These are phyloP conservation scores for Rhododendron henanense DNA, from an alignment of 148 eudicot species.

Conservation along the genomic window DNA sequence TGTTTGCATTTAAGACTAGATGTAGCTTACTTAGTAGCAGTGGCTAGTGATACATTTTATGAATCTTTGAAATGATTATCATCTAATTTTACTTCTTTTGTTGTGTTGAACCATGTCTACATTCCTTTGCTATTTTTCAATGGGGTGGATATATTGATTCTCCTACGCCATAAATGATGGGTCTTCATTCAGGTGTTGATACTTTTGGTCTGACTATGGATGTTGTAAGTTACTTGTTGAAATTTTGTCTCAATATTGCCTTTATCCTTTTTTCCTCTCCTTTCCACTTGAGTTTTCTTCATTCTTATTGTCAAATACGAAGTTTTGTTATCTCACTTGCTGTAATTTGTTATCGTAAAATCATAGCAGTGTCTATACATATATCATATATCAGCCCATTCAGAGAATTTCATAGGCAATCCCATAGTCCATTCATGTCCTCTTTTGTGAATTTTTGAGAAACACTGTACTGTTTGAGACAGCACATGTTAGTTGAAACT, in stretches of 20 bases:
- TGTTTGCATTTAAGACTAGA: neutral
- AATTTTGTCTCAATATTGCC: neutral
- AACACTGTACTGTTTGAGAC: neutral
- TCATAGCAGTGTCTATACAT: neutral
- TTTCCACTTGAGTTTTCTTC: neutral
- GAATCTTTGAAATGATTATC: conserved; percentile 17
- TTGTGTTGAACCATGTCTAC: conserved; percentile 95
- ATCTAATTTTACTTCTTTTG: conserved; percentile 42
- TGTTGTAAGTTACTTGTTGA: conserved; percentile 61
- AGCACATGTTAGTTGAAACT: neutral
- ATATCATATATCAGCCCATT: neutral
- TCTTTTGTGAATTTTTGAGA: neutral
- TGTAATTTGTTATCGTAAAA: neutral
- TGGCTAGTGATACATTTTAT: neutral
- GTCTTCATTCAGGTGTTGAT: conserved; percentile 98
- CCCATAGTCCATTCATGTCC: neutral
- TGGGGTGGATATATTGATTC: conserved; percentile 99
- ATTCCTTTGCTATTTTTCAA: conserved; percentile 99
- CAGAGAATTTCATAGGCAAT: neutral
- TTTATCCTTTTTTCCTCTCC: neutral
- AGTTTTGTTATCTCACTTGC: neutral
- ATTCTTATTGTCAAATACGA: neutral
- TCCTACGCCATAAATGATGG: conserved; percentile 99
- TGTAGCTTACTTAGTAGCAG: neutral
- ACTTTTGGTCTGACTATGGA: conserved; percentile 89